A percentile compares a stretch with the other conserved stretches of the same genome.
These are phyloP conservation scores for Stenogyne calaminthoides DNA, from an alignment of 305 asterid genomes.

Conservation along the genomic window DNA sequence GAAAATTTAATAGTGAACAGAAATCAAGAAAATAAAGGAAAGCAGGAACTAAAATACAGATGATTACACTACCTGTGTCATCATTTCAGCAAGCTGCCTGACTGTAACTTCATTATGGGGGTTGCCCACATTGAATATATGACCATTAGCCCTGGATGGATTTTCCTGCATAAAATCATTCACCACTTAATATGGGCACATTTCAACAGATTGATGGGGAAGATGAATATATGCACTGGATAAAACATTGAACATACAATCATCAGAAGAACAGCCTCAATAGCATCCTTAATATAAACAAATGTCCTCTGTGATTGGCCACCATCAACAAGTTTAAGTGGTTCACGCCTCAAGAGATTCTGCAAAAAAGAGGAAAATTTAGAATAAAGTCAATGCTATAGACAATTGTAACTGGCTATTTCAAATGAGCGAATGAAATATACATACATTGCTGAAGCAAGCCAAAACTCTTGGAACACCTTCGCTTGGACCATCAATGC, in stretches of 20 bases:
- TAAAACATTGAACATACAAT: conserved; percentile 49
- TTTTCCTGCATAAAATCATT: conserved; percentile 51
- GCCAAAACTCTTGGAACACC: conserved; percentile 86
- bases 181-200: not conserved
- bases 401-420: not conserved
- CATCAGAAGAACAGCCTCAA: conserved; percentile 79
- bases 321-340: conserved; percentile 76
- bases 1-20: not conserved
- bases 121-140: conserved; percentile 76
- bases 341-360: conserved; percentile 78
- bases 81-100: conserved; percentile 81
- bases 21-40: conserved; percentile 7
- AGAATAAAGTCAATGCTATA: not conserved
- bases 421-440: conserved; percentile 1
- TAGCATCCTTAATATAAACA: conserved; percentile 72
- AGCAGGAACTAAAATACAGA: not conserved
- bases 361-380: conserved; percentile 28
- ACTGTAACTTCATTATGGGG: conserved; percentile 81
- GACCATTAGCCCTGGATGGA: conserved; percentile 73
- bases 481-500: conserved; percentile 81
- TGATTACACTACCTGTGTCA: conserved; percentile 54
- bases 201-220: conserved; percentile 13
- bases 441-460: conserved; percentile 71
- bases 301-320: conserved; percentile 80
- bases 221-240: not conserved